Evolutionary conservation across 306 rosid species (phyloP), one percentile per base, ranked within the genome.

Genomic region (Quercus berberidifolia): DNA sequence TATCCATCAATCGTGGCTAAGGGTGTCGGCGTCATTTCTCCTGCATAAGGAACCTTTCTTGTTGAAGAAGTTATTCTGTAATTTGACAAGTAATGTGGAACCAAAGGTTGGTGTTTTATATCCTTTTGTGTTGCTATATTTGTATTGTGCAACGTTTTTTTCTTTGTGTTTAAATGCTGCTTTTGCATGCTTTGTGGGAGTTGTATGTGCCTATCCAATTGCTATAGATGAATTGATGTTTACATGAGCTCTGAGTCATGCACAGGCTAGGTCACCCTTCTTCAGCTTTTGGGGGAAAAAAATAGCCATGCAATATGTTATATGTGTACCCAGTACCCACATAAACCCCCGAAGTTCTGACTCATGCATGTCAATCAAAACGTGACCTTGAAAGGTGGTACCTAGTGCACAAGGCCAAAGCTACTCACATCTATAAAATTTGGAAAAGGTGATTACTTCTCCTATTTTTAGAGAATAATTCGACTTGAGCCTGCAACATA

Each of bases 41-140:
- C 68, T 80, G 87, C 88, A 6, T 64, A 85, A 77, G 26, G 63
- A 86, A 89, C 88, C 89, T 79, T 81, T 21, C 85, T 69, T 80
- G 68, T 86, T 84, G 88, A 46, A 67, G 14, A 7, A 43, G 49
- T 68, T 14, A 5, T 2, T 64, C 55, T 26, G 25, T 35, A 28
- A 41, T 41, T 41, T 41, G 46, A 41, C 11, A 8, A 23, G 68
- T 58, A 74, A 73, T 15, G 62, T 56, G 73, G 41, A 80, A 59
- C 12, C 23, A 5, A 21, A 52, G 81, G 84, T 80, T 59, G 79
- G 65, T 76, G 55, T 56, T 63, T 76, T 20, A n/a, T 72, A 59
- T 49, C 60, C 70, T 41, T 55, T 19, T 43, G 75, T 20, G 18
- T 35, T 70, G 60, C 46, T 65, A 13, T 21, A 46, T 74, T 59